Base-by-base conservation (phyloP, 768 basidiomycete genomes). In the Phaeotremella skinneri region DNA sequence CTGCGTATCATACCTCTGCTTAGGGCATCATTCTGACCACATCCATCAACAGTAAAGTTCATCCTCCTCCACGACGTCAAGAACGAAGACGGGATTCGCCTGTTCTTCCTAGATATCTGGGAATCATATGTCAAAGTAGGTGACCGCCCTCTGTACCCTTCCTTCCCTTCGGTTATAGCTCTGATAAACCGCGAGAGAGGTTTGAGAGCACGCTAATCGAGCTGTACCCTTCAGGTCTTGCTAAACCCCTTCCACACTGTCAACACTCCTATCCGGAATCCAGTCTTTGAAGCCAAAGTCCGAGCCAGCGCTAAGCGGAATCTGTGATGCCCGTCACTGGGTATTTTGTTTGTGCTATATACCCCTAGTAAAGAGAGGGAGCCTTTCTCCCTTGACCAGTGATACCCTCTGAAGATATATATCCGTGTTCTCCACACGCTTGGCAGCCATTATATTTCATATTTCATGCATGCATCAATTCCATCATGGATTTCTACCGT, bases 231-330 rank as follows among this genome's bases (percentile, higher is more conserved):
- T 20, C 78, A 94, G 92, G 86, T 88, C 59, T 82, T 85, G 80
- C 55, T 96, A 78, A 99, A 96, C 70, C 94, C 96, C n/a, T 99
- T 99, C 79, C 90, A 97, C 68, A 90, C 88, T 2, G 87, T 89
- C 30, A 91, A 97, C 72, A 87, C 85, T 39, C 79, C 82, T 47
- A 91, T 98, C 67, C 83, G 86, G 56, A 92, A 88, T 73, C 72
- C 78, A 17, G 82, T 85, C 3, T 98, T 98, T 79, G 93, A 98
- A 74, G 80, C 80, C 4, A 83, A 89, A 42, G 87, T 98, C 0
- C 82, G 90, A 60, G 85, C 87, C 20, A 88, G 87, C 78, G 96
- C 94, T 52, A 89, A 86, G 79, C 89, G 87, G 80, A 79, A 90
- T 76, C 79, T 98, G 67, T 82, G 63, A 68, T 86, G 0, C 17